These are phyloP conservation scores for Capsella rubella DNA, from an alignment of 441 rosid species.

Conservation along the genomic window DNA sequence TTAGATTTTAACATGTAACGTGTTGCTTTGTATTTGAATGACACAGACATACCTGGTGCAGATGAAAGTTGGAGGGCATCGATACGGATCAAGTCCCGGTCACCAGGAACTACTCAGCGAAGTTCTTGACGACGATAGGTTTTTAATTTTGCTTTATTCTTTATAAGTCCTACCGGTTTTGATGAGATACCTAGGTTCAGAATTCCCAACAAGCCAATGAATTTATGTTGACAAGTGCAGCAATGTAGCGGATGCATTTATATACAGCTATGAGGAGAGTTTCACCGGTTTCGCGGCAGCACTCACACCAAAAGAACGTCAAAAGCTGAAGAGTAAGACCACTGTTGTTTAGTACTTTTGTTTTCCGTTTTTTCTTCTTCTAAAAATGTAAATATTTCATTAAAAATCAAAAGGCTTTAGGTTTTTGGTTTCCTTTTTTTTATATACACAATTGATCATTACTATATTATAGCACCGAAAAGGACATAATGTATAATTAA, in stretches of 20 bases:
- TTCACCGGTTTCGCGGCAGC: conserved; percentile 65
- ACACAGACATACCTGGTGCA: conserved; percentile 38
- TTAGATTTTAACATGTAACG: background rate
- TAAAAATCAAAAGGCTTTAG: too few species aligned
- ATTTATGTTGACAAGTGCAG: conserved; percentile 11
- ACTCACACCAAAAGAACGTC: conserved; percentile 49
- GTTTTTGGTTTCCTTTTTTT: background rate
- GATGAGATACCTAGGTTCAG: background rate
- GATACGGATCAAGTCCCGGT: conserved; percentile 38
- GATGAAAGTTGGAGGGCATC: conserved; percentile 38
- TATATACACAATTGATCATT: too few species aligned
- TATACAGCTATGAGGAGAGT: conserved; percentile 58
- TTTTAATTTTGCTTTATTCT: background rate
- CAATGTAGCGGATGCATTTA: conserved; percentile 19
- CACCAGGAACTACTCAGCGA: conserved; percentile 32
- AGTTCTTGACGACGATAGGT: conserved; percentile 39
- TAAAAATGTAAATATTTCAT: too few species aligned
- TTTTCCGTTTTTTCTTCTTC: too few species aligned
- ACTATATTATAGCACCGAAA: too few species aligned
- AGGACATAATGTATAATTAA: too few species aligned
- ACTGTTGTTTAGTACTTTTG: background rate
- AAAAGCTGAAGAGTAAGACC: conserved; percentile 33
- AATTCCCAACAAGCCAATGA: background rate
- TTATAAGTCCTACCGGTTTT: background rate
- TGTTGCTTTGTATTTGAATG: conserved; percentile 22